Evolutionary conservation across 2,329 filamentous ascomycete species (phyloP), one percentile per base, ranked within the genome.

Genomic region (Epichloe coenophiala): DNA sequence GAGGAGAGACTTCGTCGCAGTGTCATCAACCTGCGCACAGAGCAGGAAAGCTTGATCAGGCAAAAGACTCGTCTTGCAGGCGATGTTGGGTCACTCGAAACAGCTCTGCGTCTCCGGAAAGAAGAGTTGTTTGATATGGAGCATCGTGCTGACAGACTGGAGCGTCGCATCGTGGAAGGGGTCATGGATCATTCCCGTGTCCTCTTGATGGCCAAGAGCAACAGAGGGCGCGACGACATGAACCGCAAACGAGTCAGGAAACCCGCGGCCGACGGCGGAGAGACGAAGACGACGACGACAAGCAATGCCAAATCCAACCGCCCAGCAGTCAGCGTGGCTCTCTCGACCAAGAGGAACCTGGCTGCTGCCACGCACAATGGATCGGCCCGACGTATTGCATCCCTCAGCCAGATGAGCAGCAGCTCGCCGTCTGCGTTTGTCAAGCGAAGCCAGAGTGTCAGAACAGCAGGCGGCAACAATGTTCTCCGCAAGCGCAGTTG

Each of bases 121-220:
- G 91, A 97, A 58, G 93, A 97, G 68, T 80, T 98, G 53, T 81
- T 88, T 44, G 77, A 86, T 27, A 96, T 98, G 86, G 91, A 97
- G 64, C 73, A 78, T 11, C 86, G 91, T 55, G 93, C 91, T 3
- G 89, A 96, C 64, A 80, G 81, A 3, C 75, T 98, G 23, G 93
- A 98, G 69, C 86, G 90, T 48, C 83, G 93, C 27, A 95, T 98
- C 58, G 72, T 98, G 35, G 91, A 97, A 57, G 90, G 91, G 27
- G 88, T 97, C 55, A 94, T 98, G 70, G 90, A 97, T 59, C 91
- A 97, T 64, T 96, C 91, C 19, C 85, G 91, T 6, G 83, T 91
- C 27, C 75, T 96, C n/a, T 78, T 97, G 52, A 86, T 93, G 72
- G 74, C 81, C 57, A 84, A 87, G 69, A 70, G 77, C 3, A 70